Base-by-base conservation (phyloP, 2,329 filamentous ascomycete genomes). In the Metarhizium guizhouense region DNA sequence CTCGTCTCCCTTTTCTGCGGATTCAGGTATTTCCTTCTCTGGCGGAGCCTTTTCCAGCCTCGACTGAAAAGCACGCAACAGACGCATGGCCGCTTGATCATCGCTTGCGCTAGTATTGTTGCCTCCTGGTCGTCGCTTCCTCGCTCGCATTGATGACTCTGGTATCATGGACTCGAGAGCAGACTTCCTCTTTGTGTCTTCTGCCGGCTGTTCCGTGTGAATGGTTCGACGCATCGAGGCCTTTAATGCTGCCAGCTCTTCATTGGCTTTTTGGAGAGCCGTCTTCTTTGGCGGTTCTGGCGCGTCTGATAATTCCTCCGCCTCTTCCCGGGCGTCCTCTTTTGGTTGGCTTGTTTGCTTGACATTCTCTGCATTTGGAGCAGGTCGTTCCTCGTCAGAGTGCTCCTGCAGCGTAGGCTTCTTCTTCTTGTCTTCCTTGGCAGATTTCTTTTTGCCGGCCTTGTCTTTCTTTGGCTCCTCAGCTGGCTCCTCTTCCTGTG, bases 221-320 rank as follows among this genome's bases (percentile, higher is more conserved):
- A 81, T 72, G 25, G 78, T 86, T 38, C 88, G 80, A 66, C 85
- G 87, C 86, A 94, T 90, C 0, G 87, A 91, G 8, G 87, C 87
- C 68, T 92, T 93, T 4, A 94, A 74, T 1, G 86, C 86, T 4
- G 87, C 87, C 54, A 93, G 90, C 64, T 94, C 86, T 42, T 88
- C 87, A 61, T 92, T 92, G 3, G 87, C 88, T 61, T 77, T 77
- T 59, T 90, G 85, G 10, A 92, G 72, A 0, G 78, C 76, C 1
- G 77, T 77, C 63, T 80, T 80, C 40, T 64, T 68, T 42, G 64
- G 64, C n/a, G 58, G 58, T 43, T 69, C 65, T 8, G 65, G 64
- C 53, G 65, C 64, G 14, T 63, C 60, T 18, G 63, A 63, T 40
- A 54, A 34, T 25, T 65, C 61, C 6, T 54, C 55, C 54, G 62